Base-by-base conservation (phyloP, 108 stramenopile genomes). In the Seminavis robusta region DNA sequence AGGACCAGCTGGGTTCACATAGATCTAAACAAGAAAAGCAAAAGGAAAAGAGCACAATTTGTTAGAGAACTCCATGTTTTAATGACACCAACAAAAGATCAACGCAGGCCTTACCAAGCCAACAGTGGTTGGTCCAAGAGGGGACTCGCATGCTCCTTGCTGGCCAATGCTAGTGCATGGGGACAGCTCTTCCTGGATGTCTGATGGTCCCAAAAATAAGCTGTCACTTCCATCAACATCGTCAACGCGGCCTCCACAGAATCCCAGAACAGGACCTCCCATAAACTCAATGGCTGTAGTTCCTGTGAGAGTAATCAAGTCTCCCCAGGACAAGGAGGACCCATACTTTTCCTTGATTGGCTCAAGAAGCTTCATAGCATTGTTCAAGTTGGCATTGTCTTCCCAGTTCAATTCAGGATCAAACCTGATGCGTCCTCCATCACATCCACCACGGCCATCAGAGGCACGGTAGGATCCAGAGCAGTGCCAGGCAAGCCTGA, bases 351-450 rank as follows among this genome's bases (percentile, higher is more conserved):
- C 77, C 77, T 93, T 88, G 61, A 93, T 65, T 8, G 71, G 62
- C 51, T 93, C 92, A 17, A 93, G 52, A 1, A 74, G 63, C 8
- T 80, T 76, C n/a, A 80, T 64, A 6, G 93, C 90, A 21, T 76
- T 28, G 46, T 61, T 77, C 52, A 98, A 82, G 24, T 97, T 97
- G 24, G 92, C 88, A 75, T 96, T 96, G 33, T 92, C 95, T n/a
- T 88, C 95, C 82, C 80, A 78, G 31, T 37, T 53, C 0, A 60
- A 65, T 77, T 99, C 99, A 1, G 97, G 97, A 25, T 61, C 38
- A 62, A 94, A 97, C 40, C 98, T 67, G 94, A 98, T 98, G 41
- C 86, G 69, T 9, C 90, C 96, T 26, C 99, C 98, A 52, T 94
- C 83, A 39, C 80, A 84, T 26, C 99, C 99, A 2, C 99, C 98